Evolutionary conservation across 371 early-diverging fungal species (phyloP), one percentile per base, ranked within the genome.

Genomic region (Conidiobolus incongruus): DNA sequence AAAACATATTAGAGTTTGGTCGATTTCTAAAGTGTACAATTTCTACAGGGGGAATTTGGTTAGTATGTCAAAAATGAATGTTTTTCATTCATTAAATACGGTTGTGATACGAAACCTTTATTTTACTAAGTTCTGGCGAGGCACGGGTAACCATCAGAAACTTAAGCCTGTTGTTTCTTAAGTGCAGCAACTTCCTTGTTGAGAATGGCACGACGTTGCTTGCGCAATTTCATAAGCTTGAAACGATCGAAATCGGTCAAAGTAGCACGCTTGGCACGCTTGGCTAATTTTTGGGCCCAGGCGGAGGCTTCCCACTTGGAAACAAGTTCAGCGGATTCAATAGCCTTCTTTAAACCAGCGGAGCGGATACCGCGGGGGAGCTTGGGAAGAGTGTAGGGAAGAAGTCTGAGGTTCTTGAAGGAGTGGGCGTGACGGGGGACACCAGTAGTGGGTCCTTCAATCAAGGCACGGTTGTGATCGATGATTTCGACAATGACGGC

Each of bases 401-500:
- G 95, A 59, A 97, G 72, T 51, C 72, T 71, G 58, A 85, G 50
- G 59, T 84, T 81, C 59, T 79, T 76, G 85, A 73, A 89, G 50
- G 83, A 47, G 55, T 81, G 59, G 48, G 72, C 72, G 60, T 85
- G 81, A 59, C 95, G 93, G 52, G 65, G 30, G 51, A 94, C 91
- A 56, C 77, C 85, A 45, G 88, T 88, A 70, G 85, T 89, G 44
- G 97, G 97, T 46, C 95, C 94, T 62, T 93, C 93, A 58, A 97
- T 65, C 53, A 97, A 70, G 56, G 88, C 94, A 50, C 95, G 78
- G 72, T 80, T 80, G 77, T 97, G 93, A 71, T 97, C 97, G 54
- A 97, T 72, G 66, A 97, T 90, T 62, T 94, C 97, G 52, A 93
- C 83, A 66, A 97, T 85, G 59, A 89, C 85, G 63, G 93, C 95